Evolutionary conservation across 805 yeast species (phyloP), one percentile per base, ranked within the genome.

Genomic region (Kuraishia cidri): DNA sequence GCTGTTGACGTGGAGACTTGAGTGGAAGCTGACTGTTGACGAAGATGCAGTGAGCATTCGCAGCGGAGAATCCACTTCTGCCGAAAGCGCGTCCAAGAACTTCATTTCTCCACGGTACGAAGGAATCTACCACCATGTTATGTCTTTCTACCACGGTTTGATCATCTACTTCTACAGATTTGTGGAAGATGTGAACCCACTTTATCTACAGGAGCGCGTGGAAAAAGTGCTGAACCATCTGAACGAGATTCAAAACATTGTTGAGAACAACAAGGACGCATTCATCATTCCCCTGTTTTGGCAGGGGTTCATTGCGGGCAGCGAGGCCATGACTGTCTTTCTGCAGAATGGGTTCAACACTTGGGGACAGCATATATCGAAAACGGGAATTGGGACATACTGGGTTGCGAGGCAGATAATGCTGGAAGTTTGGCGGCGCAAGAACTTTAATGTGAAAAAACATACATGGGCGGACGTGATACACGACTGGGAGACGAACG

Each of bases 251-350:
- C 82, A 76, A 36, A 48, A 52, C 26, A 58, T 83, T 31, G 74
- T 79, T 22, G 67, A 69, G 5, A 39, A 47, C 20, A 47, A 54
- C 34, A 56, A 65, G 14, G 75, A 72, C 17, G 75, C 79, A 1
- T 69, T 79, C 14, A 74, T 75, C 32, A 72, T 79, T 23, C 95
- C 96, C 4, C 58, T 84, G 22, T 75, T 84, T 44, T 86, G 95
- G 92, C 90, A 82, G 47, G 94, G 92, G 0, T 86, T 86, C 43
- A 79, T 86, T 28, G 87, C 90, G 1, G 95, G 94, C 0, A 79
- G 92, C 46, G 86, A 82, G 39, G 79, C 87, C 8, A 68, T 72
- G 37, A 72, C 78, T 5, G 44, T 54, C 1, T 63, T 62, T 23
- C 54, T 78, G 24, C 90, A 82, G 41, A 56, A 66, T 37, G 78